Evolutionary conservation across 2,329 filamentous ascomycete genomes (phyloP).

Genomic region (Elsinoe batatas): DNA sequence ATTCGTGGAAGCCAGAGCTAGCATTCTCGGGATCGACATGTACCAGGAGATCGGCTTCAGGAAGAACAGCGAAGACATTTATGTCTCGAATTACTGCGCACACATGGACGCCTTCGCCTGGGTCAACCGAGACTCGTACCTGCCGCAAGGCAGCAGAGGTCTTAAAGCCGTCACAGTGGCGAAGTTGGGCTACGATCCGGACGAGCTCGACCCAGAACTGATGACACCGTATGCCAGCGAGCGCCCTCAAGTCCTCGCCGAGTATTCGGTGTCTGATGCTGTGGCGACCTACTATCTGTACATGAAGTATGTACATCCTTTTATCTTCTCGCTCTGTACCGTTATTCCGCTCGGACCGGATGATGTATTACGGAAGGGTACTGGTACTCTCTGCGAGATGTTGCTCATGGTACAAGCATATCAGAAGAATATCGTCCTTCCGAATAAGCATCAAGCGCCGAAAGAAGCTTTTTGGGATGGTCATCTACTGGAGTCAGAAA

Average conservation of each 20-base stretch:
- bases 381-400: slow-evolving; percentile 98
- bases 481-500: slow-evolving; percentile 90
- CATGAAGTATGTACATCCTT: slow-evolving; percentile 99
- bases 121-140: slow-evolving; percentile 97
- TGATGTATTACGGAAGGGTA: slow-evolving; percentile 88
- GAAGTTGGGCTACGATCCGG: slow-evolving; percentile 95
- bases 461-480: slow-evolving; percentile 95
- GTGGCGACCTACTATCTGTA: slow-evolving; percentile 98
- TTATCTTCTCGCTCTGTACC: slow-evolving; percentile 96
- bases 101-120: slow-evolving; percentile 99
- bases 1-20: slow-evolving; percentile 87
- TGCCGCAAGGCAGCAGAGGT: slow-evolving; percentile 93
- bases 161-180: slow-evolving; percentile 96
- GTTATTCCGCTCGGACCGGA: slow-evolving; percentile 90
- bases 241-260: slow-evolving; percentile 83
- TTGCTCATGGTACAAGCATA: slow-evolving; percentile 98
- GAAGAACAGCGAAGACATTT: slow-evolving; percentile 92
- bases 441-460: slow-evolving; percentile 88
- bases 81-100: slow-evolving; percentile 88
- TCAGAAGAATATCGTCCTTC: slow-evolving; percentile 78
- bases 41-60: slow-evolving; percentile 96
- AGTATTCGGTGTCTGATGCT: slow-evolving; percentile 98
- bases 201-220: slow-evolving; percentile 91
- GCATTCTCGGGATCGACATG: slow-evolving; percentile 95
- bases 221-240: slow-evolving; percentile 88